Percentiles rank a stretch among this genome's conserved stretches.
These are phyloP conservation scores for Lodderomyces oxycetoniae DNA, from an alignment of 1,139 yeast genomes.

Conservation along the genomic window DNA sequence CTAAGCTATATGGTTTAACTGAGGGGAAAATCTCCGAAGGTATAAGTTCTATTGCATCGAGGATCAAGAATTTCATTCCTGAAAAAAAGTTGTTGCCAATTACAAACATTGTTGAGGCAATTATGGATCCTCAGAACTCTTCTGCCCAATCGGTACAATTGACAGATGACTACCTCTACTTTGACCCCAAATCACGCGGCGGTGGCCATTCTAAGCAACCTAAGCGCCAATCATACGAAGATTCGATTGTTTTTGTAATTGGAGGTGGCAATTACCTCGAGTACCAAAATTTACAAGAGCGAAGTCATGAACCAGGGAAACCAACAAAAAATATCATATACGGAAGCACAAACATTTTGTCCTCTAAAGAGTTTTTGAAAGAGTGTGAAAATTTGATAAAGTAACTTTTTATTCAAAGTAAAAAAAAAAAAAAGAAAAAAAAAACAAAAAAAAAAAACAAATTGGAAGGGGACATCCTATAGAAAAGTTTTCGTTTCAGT, in stretches of 20 bases:
- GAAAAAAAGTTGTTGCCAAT: constrained; percentile 84
- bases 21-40: constrained; percentile 78
- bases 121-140: constrained; percentile 76
- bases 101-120: constrained; percentile 84
- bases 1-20: constrained; percentile 73
- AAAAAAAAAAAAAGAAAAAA: too few relatives aligned
- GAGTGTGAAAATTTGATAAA: constrained; percentile 45
- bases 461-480: too few relatives aligned
- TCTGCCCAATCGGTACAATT: constrained; percentile 56
- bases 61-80: constrained; percentile 82
- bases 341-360: constrained; percentile 79
- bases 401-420: constrained; percentile 1
- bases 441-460: too few relatives aligned
- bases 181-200: constrained; percentile 89
- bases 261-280: constrained; percentile 97
- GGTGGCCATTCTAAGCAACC: constrained; percentile 91
- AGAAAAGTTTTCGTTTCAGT: constrained; percentile 51
- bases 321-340: constrained; percentile 55
- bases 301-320: constrained; percentile 46
- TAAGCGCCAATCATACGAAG: constrained; percentile 73
- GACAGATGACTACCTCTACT: constrained; percentile 85
- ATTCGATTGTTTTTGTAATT: constrained; percentile 82
- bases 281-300: constrained; percentile 89
- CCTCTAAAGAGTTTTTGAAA: constrained; percentile 69
- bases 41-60: constrained; percentile 81